Evolutionary conservation across 495 filamentous ascomycete genomes (phyloP).

Genomic region (Cercophora samala): DNA sequence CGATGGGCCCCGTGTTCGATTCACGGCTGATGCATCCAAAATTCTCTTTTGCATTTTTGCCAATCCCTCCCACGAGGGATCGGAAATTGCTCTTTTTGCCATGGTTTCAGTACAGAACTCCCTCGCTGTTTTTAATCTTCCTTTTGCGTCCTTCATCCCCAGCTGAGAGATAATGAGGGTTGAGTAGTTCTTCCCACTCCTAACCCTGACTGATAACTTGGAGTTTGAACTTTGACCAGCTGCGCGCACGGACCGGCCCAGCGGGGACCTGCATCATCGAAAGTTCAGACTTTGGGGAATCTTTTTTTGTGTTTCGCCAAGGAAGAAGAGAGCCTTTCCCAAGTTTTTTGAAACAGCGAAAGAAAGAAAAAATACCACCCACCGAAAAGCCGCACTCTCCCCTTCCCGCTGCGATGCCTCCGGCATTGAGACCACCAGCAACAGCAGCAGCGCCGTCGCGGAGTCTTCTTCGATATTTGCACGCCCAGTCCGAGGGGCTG

Average conservation of each 20-base stretch:
- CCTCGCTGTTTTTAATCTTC: too few relatives aligned
- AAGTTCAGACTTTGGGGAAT: neutral
- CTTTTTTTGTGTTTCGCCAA: neutral
- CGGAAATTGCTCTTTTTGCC: too few relatives aligned
- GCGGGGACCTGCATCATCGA: neutral
- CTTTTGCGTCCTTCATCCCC: too few relatives aligned
- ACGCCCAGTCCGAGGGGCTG: slow-evolving; percentile 56
- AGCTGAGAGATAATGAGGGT: too few relatives aligned
- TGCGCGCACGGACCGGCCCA: neutral
- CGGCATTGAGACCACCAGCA: slow-evolving; percentile 34
- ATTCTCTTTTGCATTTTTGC: too few relatives aligned
- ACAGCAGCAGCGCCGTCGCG: slow-evolving; percentile 50
- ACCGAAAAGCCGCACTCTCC: neutral
- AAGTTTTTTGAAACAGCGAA: neutral
- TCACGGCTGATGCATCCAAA: slow-evolving; percentile 43
- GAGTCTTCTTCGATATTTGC: slow-evolving; percentile 60
- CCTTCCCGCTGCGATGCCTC: slow-evolving; percentile 30
- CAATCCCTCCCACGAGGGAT: too few relatives aligned
- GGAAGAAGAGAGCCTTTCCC: neutral
- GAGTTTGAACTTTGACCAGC: neutral
- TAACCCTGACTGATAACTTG: neutral
- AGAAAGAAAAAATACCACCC: neutral
- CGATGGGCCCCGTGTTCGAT: slow-evolving; percentile 53
- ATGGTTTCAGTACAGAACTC: too few relatives aligned
- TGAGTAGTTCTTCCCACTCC: too few relatives aligned